Evolutionary conservation across 139 green algal species (phyloP).

Genomic region (Micromonas pusilla): DNA sequence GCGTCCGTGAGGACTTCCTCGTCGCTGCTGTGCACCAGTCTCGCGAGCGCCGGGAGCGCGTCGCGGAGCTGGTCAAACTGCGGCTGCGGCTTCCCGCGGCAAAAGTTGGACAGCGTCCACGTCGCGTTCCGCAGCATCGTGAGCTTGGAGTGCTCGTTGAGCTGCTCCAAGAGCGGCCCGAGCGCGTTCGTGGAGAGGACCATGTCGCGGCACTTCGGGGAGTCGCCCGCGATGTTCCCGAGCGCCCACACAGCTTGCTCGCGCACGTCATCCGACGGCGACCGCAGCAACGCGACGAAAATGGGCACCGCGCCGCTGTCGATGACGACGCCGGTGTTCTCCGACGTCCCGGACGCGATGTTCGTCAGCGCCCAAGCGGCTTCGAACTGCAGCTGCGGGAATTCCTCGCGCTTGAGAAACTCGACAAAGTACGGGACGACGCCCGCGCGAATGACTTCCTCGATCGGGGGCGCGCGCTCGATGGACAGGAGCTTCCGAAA

Average conservation of each 20-base stretch:
- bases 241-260: conserved; percentile 99
- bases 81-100: conserved; percentile 90
- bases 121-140: conserved; percentile 98
- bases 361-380: conserved; percentile 99
- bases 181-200: conserved; percentile 80
- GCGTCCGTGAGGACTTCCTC: conserved; percentile 98
- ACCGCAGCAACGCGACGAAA: conserved; percentile 90
- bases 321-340: conserved; percentile 96
- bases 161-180: conserved; percentile 83
- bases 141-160: conserved; percentile 84
- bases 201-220: conserved; percentile 86
- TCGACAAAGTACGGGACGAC: conserved; percentile 94
- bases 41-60: conserved; percentile 81
- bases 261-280: conserved; percentile 86
- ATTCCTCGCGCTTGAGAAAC: conserved; percentile 83
- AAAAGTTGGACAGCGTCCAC: conserved; percentile 99
- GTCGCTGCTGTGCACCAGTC: conserved; percentile 84
- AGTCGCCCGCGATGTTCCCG: conserved; percentile 97
- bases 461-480: conserved; percentile 94
- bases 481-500: conserved; percentile 99
- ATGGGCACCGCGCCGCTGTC: conserved; percentile 91
- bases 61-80: conserved; percentile 63
- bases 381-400: conserved; percentile 86
- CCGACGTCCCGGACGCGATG: conserved; percentile 91
- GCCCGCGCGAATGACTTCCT: conserved; percentile 93